Evolutionary conservation across 192 early-diverging fungal species (phyloP), one percentile per base, ranked within the genome.

Genomic region (Coemansia sp.): DNA sequence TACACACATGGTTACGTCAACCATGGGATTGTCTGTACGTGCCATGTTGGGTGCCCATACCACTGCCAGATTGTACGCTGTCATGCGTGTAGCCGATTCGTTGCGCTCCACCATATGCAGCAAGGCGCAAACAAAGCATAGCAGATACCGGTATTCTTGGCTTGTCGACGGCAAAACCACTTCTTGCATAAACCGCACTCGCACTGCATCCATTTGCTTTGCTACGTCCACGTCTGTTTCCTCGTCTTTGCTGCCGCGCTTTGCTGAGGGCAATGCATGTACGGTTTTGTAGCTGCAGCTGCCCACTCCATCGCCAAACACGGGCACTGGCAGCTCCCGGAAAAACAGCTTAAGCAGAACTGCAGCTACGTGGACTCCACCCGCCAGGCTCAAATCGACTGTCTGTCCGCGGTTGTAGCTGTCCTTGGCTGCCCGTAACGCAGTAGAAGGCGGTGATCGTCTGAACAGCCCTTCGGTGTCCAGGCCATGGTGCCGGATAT

Each of bases 41-140:
- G 92, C 83, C 53, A 97, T 68, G 55, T 94, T 97, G 7, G 93
- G 93, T 5, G 91, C 78, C 81, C 90, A 90, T 11, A 94, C 88
- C 20, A 94, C 79, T 0, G 91, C 88, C 53, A 97, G 67, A 55
- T 92, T 97, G 46, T 83, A 74, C 3, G 88, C 49, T 8, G 86
- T 88, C 94, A 97, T 97, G 31, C 82, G 78, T 63, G 91, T 97
- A 0, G 47, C 55, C 9, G 65, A 64, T n/a, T 78, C 67, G 60
- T 86, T 70, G 6, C 78, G 65, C 42, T 89, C 83, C 31, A 96
- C 85, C 31, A 81, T 59, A 40, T 65, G 50, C 16, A 96, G 79
- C 28, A 96, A 80, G 21, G 70, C 60, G 16, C 45, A 58, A 6
- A 55, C 47, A 30, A 47, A 65, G 55, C 72, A 75, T 39, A 75